A percentile compares a stretch with the other conserved stretches of the same genome.
Conservation (phyloP, 108 stramenopile genomes). For the Licmophora abbreviata region DNA sequence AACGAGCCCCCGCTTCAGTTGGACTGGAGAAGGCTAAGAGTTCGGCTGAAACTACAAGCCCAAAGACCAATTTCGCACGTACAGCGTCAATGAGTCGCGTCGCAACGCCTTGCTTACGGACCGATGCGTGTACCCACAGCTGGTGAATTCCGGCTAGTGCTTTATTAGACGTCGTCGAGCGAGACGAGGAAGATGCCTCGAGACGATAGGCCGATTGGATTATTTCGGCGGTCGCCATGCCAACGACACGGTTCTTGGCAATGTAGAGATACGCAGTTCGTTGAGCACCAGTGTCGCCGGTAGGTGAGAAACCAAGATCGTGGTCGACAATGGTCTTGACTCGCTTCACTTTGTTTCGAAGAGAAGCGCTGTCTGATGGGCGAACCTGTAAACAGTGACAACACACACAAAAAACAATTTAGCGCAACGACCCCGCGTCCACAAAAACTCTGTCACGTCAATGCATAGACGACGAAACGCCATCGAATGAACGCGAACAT, state of each 20-base stretch:
- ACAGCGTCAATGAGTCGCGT: slow-evolving; percentile 53
- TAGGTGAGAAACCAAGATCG: slow-evolving; percentile 35
- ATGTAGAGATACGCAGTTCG: slow-evolving; percentile 53
- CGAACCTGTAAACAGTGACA: slow-evolving; percentile 41
- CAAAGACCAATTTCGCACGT: slow-evolving; percentile 56
- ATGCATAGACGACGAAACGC: no score
- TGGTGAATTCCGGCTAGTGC: slow-evolving; percentile 65
- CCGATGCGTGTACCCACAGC: slow-evolving; percentile 59
- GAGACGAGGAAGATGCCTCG: slow-evolving; percentile 14
- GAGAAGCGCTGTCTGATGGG: slow-evolving; percentile 21
- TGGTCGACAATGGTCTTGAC: slow-evolving; percentile 44
- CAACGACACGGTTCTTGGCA: slow-evolving; percentile 50
- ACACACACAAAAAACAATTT: no score
- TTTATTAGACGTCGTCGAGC: slow-evolving; percentile 26
- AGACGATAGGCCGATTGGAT: slow-evolving; percentile 49
- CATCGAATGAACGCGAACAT: no score
- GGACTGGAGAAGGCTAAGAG: slow-evolving; percentile 80
- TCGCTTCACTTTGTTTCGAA: slow-evolving; percentile 32
- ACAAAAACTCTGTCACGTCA: no score
- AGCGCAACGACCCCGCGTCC: no score
- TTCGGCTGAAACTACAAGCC: slow-evolving; percentile 34
- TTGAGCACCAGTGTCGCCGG: neutral
- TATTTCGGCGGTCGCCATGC: slow-evolving; percentile 35
- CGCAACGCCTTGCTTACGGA: slow-evolving; percentile 59
- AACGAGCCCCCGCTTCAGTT: slow-evolving; percentile 51